These are phyloP conservation scores for Trypanosoma congolense DNA, from an alignment of 208 protist species.

Conservation along the genomic window DNA sequence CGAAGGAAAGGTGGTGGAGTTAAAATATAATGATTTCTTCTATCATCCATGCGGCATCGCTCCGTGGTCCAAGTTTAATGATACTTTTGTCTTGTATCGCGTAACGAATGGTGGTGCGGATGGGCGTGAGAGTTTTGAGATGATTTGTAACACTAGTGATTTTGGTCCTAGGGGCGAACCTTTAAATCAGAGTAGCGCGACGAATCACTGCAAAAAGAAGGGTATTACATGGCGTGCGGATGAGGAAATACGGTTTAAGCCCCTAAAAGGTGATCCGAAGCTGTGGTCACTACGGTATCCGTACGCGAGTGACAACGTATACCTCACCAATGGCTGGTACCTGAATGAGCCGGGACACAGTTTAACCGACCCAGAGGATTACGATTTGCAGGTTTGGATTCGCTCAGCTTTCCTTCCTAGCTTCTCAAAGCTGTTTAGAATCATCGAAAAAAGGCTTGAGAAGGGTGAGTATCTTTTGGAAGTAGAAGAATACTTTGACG, in stretches of 20 bases:
- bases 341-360: slow-evolving; percentile 74
- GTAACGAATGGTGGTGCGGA: not conserved
- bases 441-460: slow-evolving; percentile 73
- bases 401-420: slow-evolving; percentile 84
- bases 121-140: slow-evolving; percentile 12
- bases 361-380: slow-evolving; percentile 80
- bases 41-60: slow-evolving; percentile 95
- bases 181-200: slow-evolving; percentile 28
- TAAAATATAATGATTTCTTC: slow-evolving; percentile 33
- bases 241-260: slow-evolving; percentile 78
- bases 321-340: slow-evolving; percentile 82
- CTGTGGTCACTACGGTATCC: slow-evolving; percentile 75
- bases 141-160: slow-evolving; percentile 73
- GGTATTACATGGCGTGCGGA: slow-evolving; percentile 93
- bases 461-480: slow-evolving; percentile 70
- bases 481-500: slow-evolving; percentile 93
- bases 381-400: slow-evolving; percentile 98
- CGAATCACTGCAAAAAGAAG: slow-evolving; percentile 63
- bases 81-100: slow-evolving; percentile 78
- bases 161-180: slow-evolving; percentile 48
- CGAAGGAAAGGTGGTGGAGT: slow-evolving; percentile 14
- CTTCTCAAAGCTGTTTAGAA: slow-evolving; percentile 96
- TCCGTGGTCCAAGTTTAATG: slow-evolving; percentile 96
- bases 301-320: slow-evolving; percentile 56
- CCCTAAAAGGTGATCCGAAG: slow-evolving; percentile 28